Percentiles rank a stretch among this genome's conserved stretches.
Conservation (phyloP, 2,329 filamentous ascomycete genomes). For the Arthrobotrys entomopaga region DNA sequence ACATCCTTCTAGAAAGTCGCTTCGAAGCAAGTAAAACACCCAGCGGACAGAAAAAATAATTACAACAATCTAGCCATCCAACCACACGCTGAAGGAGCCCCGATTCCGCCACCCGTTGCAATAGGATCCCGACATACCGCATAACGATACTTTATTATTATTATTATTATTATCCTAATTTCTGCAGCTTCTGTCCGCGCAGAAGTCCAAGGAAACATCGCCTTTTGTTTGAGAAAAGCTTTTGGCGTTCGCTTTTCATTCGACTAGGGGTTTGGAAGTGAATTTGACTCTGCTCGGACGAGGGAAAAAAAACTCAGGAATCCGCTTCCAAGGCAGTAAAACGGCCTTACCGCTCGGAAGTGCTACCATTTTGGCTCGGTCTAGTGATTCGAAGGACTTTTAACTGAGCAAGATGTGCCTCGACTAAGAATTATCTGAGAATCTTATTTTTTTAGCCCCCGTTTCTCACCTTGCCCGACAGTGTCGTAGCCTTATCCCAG, state of each 20-base stretch:
- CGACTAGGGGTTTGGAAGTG: slow-evolving; percentile 21
- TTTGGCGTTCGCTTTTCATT: slow-evolving; percentile 23
- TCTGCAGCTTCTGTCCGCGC: slow-evolving; percentile 18
- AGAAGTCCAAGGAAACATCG: slow-evolving; percentile 33
- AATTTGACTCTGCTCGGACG: slow-evolving; percentile 25
- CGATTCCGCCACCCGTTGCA: slow-evolving; percentile 38
- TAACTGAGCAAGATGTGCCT: slow-evolving; percentile 48
- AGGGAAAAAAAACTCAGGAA: slow-evolving; percentile 6
- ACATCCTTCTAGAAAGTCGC: slow-evolving; percentile 56
- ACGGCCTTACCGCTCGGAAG: slow-evolving; percentile 18
- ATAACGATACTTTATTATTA: slow-evolving; percentile 33
- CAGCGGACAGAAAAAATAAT: slow-evolving; percentile 40
- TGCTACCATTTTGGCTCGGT: slow-evolving; percentile 39
- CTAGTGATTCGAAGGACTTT: slow-evolving; percentile 31
- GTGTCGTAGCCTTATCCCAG: slow-evolving; percentile 5
- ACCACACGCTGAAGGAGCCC: slow-evolving; percentile 37
- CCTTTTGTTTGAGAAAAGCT: slow-evolving; percentile 21
- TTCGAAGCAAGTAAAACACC: slow-evolving; percentile 55
- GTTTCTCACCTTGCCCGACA: slow-evolving; percentile 12
- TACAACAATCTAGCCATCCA: slow-evolving; percentile 34
- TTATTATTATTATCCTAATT: too few species aligned
- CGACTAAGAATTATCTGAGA: slow-evolving; percentile 31
- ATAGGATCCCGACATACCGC: slow-evolving; percentile 47
- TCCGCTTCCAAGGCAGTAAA: slow-evolving; percentile 8
- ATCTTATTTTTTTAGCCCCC: slow-evolving; percentile 3